These are phyloP conservation scores for Dispira simplex DNA, from an alignment of 192 early-diverging fungal genomes.

Conservation along the genomic window DNA sequence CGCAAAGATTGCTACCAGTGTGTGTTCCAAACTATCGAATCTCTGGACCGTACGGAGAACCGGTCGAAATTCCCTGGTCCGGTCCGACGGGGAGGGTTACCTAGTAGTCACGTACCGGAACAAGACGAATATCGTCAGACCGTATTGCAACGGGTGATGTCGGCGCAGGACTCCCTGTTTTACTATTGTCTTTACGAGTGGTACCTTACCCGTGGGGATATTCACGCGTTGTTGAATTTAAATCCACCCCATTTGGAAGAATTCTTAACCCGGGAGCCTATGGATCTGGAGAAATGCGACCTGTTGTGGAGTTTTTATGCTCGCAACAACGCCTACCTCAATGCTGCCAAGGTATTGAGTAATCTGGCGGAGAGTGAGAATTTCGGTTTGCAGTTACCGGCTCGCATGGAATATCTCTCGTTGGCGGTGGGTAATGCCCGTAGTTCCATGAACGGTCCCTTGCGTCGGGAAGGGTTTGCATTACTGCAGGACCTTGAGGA, in stretches of 20 bases:
- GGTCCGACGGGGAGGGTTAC: not conserved
- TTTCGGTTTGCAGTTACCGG: constrained; percentile 19
- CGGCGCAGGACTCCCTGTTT: constrained; percentile 5
- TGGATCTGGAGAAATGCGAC: constrained; percentile 25
- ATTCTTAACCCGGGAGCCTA: constrained; percentile 13
- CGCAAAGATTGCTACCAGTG: constrained; percentile 26
- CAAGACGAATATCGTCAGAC: not conserved
- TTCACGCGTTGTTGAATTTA: constrained; percentile 3
- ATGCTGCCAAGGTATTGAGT: constrained; percentile 37
- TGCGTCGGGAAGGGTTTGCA: not conserved
- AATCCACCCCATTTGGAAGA: constrained; percentile 22
- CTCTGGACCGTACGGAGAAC: constrained; percentile 12
- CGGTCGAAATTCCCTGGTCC: not conserved
- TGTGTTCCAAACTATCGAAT: constrained; percentile 21
- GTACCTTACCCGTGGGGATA: not conserved
- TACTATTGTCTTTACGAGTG: constrained; percentile 12
- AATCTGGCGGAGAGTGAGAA: constrained; percentile 25
- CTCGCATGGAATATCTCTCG: constrained; percentile 43
- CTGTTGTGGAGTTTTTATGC: constrained; percentile 55
- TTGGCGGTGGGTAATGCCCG: constrained; percentile 45
- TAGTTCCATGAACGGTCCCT: constrained; percentile 26
- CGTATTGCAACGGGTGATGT: not conserved
- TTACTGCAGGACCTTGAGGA: constrained; percentile 36
- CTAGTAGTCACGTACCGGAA: not conserved
- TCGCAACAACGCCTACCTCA: constrained; percentile 31